phyloP scores from a whole-genome alignment of 345 rosid genomes.

The Litchi chinensis region DNA sequence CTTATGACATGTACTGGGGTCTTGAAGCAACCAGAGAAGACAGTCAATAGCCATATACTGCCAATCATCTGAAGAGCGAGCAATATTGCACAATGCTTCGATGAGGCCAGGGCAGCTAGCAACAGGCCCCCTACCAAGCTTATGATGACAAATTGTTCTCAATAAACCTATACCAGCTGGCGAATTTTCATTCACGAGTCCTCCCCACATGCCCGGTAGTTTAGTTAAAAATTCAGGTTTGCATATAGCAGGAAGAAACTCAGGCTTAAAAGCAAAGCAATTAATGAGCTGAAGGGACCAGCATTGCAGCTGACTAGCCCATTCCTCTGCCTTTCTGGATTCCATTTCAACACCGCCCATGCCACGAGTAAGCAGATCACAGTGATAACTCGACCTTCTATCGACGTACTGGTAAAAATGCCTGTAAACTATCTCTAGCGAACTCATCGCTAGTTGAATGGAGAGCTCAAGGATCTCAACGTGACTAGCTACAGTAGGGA shows the following conservation, averaged over 20 bases:
- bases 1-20: slow-evolving; percentile 84
- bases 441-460: slow-evolving; percentile 88
- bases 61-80: slow-evolving; percentile 99
- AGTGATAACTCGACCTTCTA: slow-evolving; percentile 84
- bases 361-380: slow-evolving; percentile 97
- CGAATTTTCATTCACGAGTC: slow-evolving; percentile 95
- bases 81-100: slow-evolving; percentile 88
- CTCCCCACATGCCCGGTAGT: slow-evolving; percentile 99
- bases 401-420: slow-evolving; percentile 90
- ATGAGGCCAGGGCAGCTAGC: slow-evolving; percentile 82
- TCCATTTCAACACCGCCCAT: slow-evolving; percentile 99
- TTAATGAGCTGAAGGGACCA: slow-evolving; percentile 99
- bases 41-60: slow-evolving; percentile 98
- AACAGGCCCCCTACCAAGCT: slow-evolving; percentile 90
- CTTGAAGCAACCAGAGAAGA: slow-evolving; percentile 98
- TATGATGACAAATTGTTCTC: slow-evolving; percentile 95
- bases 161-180: slow-evolving; percentile 98
- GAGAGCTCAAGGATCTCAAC: slow-evolving; percentile 92
- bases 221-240: slow-evolving; percentile 89
- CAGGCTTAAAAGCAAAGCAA: slow-evolving; percentile 97
- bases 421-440: slow-evolving; percentile 92
- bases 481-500: slow-evolving; percentile 74
- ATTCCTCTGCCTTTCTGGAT: slow-evolving; percentile 97
- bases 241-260: slow-evolving; percentile 89
- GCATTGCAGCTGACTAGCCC: slow-evolving; percentile 98